Evolutionary conservation across 2,329 filamentous ascomycete species (phyloP).

Genomic region (Chalara sp.): DNA sequence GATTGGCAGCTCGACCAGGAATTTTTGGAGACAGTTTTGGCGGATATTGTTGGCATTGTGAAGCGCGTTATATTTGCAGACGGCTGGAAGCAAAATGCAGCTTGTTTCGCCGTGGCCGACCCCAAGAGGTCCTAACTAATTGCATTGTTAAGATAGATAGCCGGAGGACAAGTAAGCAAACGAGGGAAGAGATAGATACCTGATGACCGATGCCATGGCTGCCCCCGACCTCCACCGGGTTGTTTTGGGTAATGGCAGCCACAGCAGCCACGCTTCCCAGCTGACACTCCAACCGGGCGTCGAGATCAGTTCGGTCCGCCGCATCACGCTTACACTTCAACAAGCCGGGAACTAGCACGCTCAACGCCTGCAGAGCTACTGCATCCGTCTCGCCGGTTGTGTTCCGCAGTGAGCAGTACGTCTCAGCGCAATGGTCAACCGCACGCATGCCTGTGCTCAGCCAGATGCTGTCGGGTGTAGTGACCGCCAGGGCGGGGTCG

Average conservation of each 20-base stretch:
- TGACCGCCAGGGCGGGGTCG: slow-evolving; percentile 41
- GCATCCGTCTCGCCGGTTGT: slow-evolving; percentile 25
- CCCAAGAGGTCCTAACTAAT: slow-evolving; percentile 30
- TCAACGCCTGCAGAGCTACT: slow-evolving; percentile 33
- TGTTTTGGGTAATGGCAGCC: no score
- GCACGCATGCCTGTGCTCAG: slow-evolving; percentile 47
- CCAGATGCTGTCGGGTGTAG: slow-evolving; percentile 45
- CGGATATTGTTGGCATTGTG: neutral
- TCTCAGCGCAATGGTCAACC: slow-evolving; percentile 51
- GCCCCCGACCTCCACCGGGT: no score
- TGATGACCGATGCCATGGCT: no score
- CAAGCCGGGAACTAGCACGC: slow-evolving; percentile 35
- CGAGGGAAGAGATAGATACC: no score
- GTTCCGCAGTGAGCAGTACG: slow-evolving; percentile 33
- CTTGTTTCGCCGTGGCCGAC: slow-evolving; percentile 54
- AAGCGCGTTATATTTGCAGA: slow-evolving; percentile 35
- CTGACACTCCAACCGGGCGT: slow-evolving; percentile 40
- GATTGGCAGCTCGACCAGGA: slow-evolving; percentile 1
- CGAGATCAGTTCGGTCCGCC: slow-evolving; percentile 30
- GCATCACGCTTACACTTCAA: slow-evolving; percentile 31
- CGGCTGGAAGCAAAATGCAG: slow-evolving; percentile 46
- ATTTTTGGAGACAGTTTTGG: slow-evolving; percentile 3
- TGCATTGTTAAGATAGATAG: no score
- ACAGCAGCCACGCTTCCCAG: slow-evolving; percentile 23
- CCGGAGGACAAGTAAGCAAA: no score